A percentile compares a stretch with the other conserved stretches of the same genome.
Conservation (phyloP, 768 basidiomycete genomes). For the Cystobasidium onofrii region DNA sequence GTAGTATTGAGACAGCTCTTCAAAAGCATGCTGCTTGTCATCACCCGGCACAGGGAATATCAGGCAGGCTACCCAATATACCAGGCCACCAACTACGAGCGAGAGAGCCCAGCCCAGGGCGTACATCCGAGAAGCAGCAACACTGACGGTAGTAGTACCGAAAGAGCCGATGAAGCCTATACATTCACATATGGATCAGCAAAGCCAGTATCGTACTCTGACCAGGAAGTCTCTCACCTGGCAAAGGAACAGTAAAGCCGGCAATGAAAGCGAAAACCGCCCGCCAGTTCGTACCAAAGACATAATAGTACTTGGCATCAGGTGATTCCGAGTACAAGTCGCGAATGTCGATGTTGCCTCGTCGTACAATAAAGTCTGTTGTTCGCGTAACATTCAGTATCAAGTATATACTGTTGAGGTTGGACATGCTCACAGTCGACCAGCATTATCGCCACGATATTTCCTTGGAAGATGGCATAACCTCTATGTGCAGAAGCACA, state of each 20-base stretch:
- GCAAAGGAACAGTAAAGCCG: background rate
- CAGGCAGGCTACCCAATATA: background rate
- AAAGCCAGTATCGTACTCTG: background rate
- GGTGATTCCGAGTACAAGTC: conserved; percentile 6
- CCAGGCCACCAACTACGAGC: background rate
- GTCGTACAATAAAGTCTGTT: background rate
- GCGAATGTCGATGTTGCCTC: conserved; percentile 14
- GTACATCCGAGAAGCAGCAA: conserved; percentile 11
- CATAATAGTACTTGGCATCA: conserved; percentile 21
- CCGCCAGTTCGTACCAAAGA: background rate
- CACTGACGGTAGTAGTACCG: background rate
- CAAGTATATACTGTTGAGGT: background rate
- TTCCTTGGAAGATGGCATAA: conserved; percentile 17
- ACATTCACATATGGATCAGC: background rate
- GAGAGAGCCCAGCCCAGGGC: conserved; percentile 11
- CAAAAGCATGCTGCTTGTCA: conserved; percentile 6
- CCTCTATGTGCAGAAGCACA: background rate
- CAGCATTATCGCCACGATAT: conserved; percentile 12
- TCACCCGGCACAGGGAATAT: conserved; percentile 5
- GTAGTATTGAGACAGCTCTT: conserved; percentile 1
- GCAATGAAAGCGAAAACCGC: conserved; percentile 5
- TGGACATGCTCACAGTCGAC: conserved; percentile 11
- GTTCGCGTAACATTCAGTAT: background rate
- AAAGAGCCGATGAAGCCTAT: conserved; percentile 18
- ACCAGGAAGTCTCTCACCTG: background rate